Conservation (phyloP, 192 early-diverging fungal genomes). For the Coemansia sp. region DNA sequence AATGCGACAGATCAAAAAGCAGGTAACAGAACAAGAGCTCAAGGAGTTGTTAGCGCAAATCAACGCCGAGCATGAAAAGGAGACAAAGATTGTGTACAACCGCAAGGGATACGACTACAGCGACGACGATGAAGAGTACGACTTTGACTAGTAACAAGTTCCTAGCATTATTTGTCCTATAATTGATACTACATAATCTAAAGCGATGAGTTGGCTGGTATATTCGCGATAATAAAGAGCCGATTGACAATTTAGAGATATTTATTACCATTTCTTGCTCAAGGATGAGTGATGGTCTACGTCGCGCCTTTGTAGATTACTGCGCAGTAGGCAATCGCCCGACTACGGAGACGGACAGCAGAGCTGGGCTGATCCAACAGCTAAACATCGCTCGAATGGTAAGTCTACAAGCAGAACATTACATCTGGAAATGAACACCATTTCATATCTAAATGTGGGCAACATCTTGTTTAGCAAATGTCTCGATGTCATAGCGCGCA, state of each 20-base stretch:
- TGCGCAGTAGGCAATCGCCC: constrained; percentile 15
- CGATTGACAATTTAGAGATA: neutral
- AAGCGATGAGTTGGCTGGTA: neutral
- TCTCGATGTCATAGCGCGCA: constrained; percentile 37
- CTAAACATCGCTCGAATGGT: constrained; percentile 22
- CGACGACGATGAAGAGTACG: constrained; percentile 34
- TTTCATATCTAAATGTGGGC: neutral
- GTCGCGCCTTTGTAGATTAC: constrained; percentile 30
- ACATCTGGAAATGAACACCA: neutral
- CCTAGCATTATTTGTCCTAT: neutral
- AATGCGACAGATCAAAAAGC: constrained; percentile 75
- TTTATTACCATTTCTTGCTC: neutral
- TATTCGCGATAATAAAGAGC: constrained; percentile 1
- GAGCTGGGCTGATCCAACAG: constrained; percentile 22
- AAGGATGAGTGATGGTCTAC: constrained; percentile 23
- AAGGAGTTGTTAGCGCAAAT: constrained; percentile 85
- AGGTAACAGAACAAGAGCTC: constrained; percentile 81
- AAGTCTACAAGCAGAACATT: neutral
- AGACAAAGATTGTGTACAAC: constrained; percentile 35
- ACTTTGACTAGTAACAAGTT: constrained; percentile 11
- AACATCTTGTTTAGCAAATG: constrained; percentile 19
- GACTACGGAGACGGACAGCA: neutral
- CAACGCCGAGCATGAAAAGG: constrained; percentile 55
- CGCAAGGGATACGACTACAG: constrained; percentile 14
- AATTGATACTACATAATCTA: neutral